Percentiles rank a stretch among this genome's conserved stretches.
Evolutionary conservation across 176 grass and related monocot species (phyloP).

Genomic region (Oryza longistaminata): DNA sequence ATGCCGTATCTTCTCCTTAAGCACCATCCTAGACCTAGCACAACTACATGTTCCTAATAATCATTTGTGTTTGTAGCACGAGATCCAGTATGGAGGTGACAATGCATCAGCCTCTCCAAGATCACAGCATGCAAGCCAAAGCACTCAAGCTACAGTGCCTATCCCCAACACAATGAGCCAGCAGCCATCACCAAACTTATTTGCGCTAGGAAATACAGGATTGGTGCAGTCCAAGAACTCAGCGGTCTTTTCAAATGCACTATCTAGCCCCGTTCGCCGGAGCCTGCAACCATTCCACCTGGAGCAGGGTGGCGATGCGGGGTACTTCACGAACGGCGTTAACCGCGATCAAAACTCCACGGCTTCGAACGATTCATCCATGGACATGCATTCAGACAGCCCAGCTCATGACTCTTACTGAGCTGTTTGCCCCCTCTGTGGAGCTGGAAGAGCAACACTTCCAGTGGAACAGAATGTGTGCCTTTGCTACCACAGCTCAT

Average conservation of each 20-base stretch:
- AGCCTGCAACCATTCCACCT: conserved; percentile 66
- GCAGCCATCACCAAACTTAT: conserved; percentile 39
- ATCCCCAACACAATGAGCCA: conserved; percentile 46
- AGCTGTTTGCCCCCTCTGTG: neutral
- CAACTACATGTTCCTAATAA: neutral
- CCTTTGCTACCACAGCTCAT: conserved; percentile 25
- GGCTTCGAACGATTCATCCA: conserved; percentile 48
- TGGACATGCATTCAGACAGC: conserved; percentile 75
- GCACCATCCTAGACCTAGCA: neutral
- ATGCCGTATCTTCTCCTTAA: neutral
- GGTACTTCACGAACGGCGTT: conserved; percentile 36
- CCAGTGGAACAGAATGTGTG: conserved; percentile 31
- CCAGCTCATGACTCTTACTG: conserved; percentile 43
- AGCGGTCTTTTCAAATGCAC: conserved; percentile 53
- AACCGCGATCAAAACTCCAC: conserved; percentile 32
- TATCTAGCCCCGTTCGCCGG: conserved; percentile 57
- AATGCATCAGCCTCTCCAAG: conserved; percentile 53
- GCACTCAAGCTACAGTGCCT: conserved; percentile 22
- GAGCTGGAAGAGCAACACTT: conserved; percentile 21
- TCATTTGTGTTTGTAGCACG: conserved; percentile 49
- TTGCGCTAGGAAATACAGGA: conserved; percentile 31
- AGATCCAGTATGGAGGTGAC: conserved; percentile 65
- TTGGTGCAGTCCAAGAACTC: conserved; percentile 48
- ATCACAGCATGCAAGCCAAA: conserved; percentile 50
- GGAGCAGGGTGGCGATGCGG: conserved; percentile 50